phyloP scores from a whole-genome alignment of 2,329 filamentous ascomycete species.

The Ceratocystis diversiconidia region DNA sequence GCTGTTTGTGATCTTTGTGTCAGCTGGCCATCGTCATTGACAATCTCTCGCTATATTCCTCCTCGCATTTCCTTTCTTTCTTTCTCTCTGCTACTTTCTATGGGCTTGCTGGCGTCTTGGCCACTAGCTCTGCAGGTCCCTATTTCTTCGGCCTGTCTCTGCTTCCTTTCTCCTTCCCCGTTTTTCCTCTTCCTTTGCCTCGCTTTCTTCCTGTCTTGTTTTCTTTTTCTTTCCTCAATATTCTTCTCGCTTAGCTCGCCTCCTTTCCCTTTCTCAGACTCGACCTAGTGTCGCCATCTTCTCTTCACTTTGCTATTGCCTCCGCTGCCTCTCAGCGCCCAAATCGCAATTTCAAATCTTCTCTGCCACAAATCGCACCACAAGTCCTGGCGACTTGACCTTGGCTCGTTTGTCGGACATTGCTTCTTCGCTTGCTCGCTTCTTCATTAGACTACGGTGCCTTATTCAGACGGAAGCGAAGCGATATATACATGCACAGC shows the following conservation, averaged over 20 bases:
- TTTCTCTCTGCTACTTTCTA: neutral
- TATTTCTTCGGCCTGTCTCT: slow-evolving; percentile 2
- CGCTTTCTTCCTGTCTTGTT: neutral
- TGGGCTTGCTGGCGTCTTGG: neutral
- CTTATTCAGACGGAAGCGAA: neutral
- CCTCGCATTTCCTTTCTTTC: neutral
- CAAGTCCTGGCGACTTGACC: neutral
- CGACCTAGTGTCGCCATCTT: neutral
- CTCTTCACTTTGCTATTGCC: neutral
- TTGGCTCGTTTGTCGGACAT: neutral
- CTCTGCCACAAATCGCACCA: neutral
- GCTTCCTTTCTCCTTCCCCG: neutral
- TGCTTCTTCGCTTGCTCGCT: neutral
- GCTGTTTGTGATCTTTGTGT: neutral
- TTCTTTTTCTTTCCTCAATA: slow-evolving; percentile 6
- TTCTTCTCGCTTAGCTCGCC: slow-evolving; percentile 10
- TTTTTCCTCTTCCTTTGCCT: neutral
- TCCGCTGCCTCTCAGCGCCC: neutral
- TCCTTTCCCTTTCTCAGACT: neutral
- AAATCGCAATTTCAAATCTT: neutral
- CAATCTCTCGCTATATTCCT: neutral
- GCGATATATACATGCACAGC: neutral
- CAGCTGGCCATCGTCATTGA: neutral
- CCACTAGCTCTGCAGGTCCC: neutral
- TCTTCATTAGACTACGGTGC: neutral